A percentile compares a stretch with the other conserved stretches of the same genome.
Conservation (phyloP, 2,329 filamentous ascomycete species). For the Sarocladium kiliense region DNA sequence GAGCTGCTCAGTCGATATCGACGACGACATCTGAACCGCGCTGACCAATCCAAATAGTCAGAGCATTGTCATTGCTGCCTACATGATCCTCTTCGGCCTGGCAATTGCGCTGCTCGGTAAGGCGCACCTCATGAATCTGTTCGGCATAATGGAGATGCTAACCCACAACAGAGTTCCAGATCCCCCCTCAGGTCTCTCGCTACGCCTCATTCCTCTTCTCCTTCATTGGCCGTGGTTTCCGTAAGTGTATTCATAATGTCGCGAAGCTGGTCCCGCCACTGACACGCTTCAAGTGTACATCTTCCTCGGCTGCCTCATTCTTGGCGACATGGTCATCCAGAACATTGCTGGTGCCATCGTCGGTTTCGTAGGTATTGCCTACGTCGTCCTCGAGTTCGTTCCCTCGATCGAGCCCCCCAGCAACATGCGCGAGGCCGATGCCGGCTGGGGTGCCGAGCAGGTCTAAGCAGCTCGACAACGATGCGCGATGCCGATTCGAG, state of each 20-base stretch:
- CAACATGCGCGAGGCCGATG: constrained; percentile 76
- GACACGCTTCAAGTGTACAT: constrained; percentile 68
- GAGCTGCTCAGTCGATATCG: background rate
- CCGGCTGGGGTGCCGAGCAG: constrained; percentile 73
- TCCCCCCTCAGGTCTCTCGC: constrained; percentile 84
- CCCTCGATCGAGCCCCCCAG: constrained; percentile 74
- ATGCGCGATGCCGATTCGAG: constrained; percentile 7
- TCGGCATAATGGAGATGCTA: constrained; percentile 14
- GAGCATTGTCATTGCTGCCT: constrained; percentile 71
- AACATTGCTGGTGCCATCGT: constrained; percentile 75
- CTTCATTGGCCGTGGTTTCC: constrained; percentile 90
- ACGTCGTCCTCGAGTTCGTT: constrained; percentile 70
- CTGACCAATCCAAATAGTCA: constrained; percentile 1
- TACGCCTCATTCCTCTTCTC: constrained; percentile 98
- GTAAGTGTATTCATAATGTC: constrained; percentile 51
- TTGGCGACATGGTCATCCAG: constrained; percentile 61
- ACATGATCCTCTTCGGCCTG: constrained; percentile 87
- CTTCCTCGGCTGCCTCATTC: constrained; percentile 83
- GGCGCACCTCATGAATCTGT: constrained; percentile 10
- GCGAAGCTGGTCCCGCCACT: constrained; percentile 9
- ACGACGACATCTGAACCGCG: background rate
- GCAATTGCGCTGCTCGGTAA: constrained; percentile 63
- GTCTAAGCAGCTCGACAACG: constrained; percentile 43
- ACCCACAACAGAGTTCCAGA: constrained; percentile 70
- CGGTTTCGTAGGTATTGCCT: constrained; percentile 72